These are phyloP conservation scores for Solanum pennellii DNA, from an alignment of 257 asterid genomes.

Conservation along the genomic window DNA sequence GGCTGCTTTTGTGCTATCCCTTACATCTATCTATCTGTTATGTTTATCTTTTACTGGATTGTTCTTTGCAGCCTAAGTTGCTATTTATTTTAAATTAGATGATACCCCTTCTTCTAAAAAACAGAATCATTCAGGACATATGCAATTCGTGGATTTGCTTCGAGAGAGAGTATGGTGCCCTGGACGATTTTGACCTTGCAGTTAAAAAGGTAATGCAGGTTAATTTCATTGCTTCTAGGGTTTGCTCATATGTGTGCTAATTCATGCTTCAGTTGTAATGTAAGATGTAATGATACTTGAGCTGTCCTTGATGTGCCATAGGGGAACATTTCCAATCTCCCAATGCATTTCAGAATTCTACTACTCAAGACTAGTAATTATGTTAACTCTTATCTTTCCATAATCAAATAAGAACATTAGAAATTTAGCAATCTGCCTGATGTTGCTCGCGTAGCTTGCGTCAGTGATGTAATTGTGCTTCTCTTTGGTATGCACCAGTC, in stretches of 20 bases:
- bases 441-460: background rate
- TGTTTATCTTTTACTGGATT: background rate
- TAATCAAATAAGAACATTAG: background rate
- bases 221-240: background rate
- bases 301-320: background rate
- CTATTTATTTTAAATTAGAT: conserved; percentile 44
- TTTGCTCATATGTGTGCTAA: background rate
- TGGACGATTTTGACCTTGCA: conserved; percentile 80
- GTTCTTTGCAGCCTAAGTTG: conserved; percentile 2
- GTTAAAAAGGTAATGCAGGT: conserved; percentile 55
- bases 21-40: background rate
- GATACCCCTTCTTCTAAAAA: conserved; percentile 64
- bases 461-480: background rate
- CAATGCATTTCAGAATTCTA: background rate
- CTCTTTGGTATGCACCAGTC: background rate
- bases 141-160: conserved; percentile 85
- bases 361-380: background rate
- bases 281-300: background rate
- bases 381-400: background rate
- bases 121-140: conserved; percentile 92
- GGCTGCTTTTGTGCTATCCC: background rate
- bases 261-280: background rate
- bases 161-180: conserved; percentile 85
- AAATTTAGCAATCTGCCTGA: background rate
- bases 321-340: background rate